phyloP scores from a whole-genome alignment of 164 flowering plant genomes.

The Kalanchoe fedtschenkoi region DNA sequence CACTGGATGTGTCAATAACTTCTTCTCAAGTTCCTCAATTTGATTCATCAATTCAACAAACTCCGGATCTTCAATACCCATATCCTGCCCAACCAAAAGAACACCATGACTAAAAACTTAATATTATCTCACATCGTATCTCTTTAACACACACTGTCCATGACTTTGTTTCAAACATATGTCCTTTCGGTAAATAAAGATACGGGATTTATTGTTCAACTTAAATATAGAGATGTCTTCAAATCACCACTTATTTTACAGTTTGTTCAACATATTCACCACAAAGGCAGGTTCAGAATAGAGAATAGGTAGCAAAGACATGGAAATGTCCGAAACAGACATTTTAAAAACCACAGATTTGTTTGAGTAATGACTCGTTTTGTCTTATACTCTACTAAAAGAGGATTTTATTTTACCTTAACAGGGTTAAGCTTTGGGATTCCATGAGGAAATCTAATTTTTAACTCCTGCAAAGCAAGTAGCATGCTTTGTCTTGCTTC shows the following conservation, averaged over 20 bases:
- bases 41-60: slow-evolving; percentile 67
- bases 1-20: slow-evolving; percentile 64
- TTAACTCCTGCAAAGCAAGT: slow-evolving; percentile 73
- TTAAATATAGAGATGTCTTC: too few species aligned
- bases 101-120: neutral
- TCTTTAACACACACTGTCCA: neutral
- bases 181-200: too few species aligned
- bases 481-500: slow-evolving; percentile 85
- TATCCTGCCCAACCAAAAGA: slow-evolving; percentile 42
- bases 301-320: neutral
- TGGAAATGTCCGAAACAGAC: neutral
- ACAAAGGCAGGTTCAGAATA: neutral
- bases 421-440: slow-evolving; percentile 94
- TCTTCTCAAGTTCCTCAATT: slow-evolving; percentile 76
- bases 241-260: too few species aligned
- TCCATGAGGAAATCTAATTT: slow-evolving; percentile 71
- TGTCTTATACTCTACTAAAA: neutral
- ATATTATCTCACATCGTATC: neutral
- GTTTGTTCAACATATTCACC: too few species aligned
- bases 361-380: neutral
- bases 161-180: too few species aligned
- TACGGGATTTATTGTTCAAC: too few species aligned
- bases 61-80: slow-evolving; percentile 87
- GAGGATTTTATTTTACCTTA: slow-evolving; percentile 33
- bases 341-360: neutral